A percentile compares a stretch with the other conserved stretches of the same genome.
phyloP scores from a whole-genome alignment of 495 filamentous ascomycete genomes.

The Penicillium alfredii region DNA sequence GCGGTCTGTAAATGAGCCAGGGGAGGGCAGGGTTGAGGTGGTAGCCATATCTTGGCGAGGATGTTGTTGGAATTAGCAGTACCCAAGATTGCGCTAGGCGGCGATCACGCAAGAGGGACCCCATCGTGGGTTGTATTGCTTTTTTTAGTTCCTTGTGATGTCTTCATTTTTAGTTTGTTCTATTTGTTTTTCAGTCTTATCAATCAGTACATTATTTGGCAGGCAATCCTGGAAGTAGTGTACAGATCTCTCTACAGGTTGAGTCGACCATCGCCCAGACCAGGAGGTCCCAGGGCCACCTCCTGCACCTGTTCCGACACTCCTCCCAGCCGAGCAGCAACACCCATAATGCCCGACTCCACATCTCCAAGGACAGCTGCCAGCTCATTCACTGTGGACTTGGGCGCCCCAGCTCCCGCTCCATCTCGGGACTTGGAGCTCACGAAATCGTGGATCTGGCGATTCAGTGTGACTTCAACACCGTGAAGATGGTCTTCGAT shows the following conservation, averaged over 20 bases:
- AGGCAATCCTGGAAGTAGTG: too few relatives aligned
- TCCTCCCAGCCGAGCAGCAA: slow-evolving; percentile 63
- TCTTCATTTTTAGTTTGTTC: not conserved
- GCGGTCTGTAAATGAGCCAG: too few relatives aligned
- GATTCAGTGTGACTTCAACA: slow-evolving; percentile 62
- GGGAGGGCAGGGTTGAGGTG: too few relatives aligned
- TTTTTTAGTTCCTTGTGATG: not conserved
- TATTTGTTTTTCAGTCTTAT: slow-evolving; percentile 8
- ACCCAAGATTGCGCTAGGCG: slow-evolving; percentile 11
- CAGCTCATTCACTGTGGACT: slow-evolving; percentile 51
- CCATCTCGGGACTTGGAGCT: slow-evolving; percentile 49
- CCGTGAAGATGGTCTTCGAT: slow-evolving; percentile 77
- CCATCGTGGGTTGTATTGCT: slow-evolving; percentile 9
- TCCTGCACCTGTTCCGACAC: slow-evolving; percentile 66
- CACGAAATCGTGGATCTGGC: slow-evolving; percentile 64
- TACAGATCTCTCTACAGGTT: slow-evolving; percentile 5
- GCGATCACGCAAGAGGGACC: slow-evolving; percentile 35
- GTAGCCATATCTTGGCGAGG: too few relatives aligned
- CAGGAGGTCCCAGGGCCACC: slow-evolving; percentile 51
- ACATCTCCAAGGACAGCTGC: slow-evolving; percentile 68
- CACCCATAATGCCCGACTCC: slow-evolving; percentile 69
- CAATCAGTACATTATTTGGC: slow-evolving; percentile 8
- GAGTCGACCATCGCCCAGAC: slow-evolving; percentile 25
- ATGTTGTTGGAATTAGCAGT: slow-evolving; percentile 14
- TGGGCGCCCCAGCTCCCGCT: slow-evolving; percentile 34